Evolutionary conservation across 2,329 filamentous ascomycete species (phyloP).

Genomic region (Plectosphaerella sp.): DNA sequence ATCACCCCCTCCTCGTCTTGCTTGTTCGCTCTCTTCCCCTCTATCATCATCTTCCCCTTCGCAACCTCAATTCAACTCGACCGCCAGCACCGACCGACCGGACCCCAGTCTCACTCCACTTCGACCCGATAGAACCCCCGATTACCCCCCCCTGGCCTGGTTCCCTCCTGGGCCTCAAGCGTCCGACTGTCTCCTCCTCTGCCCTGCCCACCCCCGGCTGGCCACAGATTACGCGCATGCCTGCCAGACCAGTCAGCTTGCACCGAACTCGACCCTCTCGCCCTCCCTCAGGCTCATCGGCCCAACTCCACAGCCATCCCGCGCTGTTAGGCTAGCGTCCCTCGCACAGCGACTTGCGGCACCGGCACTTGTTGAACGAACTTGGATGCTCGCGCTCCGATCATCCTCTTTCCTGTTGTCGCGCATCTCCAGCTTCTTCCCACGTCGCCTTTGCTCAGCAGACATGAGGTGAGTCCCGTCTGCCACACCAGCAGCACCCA

Average conservation of each 20-base stretch:
- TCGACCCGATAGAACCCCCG: too few relatives aligned
- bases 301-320: background rate
- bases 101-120: too few relatives aligned
- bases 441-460: background rate
- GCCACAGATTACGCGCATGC: background rate
- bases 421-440: background rate
- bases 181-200: too few relatives aligned
- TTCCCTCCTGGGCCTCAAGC: too few relatives aligned
- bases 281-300: too few relatives aligned
- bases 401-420: background rate
- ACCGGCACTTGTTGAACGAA: background rate
- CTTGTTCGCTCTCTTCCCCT: too few relatives aligned
- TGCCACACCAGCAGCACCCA: background rate
- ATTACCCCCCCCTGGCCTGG: too few relatives aligned
- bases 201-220: background rate
- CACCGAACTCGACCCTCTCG: background rate
- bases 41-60: too few relatives aligned
- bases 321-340: background rate
- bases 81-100: too few relatives aligned
- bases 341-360: background rate
- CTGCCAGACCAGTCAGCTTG: background rate
- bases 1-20: background rate
- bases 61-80: too few relatives aligned
- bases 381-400: background rate
- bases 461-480: background rate